These are phyloP conservation scores for Anthracocystis panici-leucophaei DNA, from an alignment of 1,284 basidiomycete genomes.

Conservation along the genomic window DNA sequence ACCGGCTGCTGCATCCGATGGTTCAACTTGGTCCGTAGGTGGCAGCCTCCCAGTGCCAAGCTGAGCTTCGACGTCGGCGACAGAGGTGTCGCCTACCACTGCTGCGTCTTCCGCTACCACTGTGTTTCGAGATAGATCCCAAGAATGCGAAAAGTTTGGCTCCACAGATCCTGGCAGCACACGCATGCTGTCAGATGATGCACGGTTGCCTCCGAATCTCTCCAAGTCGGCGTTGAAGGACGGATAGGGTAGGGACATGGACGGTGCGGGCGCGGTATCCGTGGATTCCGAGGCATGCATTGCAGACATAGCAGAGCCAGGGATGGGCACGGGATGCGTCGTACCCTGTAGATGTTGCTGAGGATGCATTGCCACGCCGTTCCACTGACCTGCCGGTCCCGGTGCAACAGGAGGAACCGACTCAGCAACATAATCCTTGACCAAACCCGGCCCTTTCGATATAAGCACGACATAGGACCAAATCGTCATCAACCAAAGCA, in stretches of 20 bases:
- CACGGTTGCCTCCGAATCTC: slow-evolving; percentile 30
- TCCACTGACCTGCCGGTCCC: background rate
- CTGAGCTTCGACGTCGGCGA: slow-evolving; percentile 15
- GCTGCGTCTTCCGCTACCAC: slow-evolving; percentile 12
- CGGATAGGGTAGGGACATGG: slow-evolving; percentile 25
- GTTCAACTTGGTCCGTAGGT: slow-evolving; percentile 2
- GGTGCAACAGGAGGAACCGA: slow-evolving; percentile 20
- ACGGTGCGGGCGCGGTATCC: background rate
- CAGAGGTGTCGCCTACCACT: slow-evolving; percentile 9
- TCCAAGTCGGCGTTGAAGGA: slow-evolving; percentile 40
- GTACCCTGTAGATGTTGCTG: slow-evolving; percentile 8
- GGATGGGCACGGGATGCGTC: slow-evolving; percentile 25
- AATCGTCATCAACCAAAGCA: slow-evolving; percentile 60
- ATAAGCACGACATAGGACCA: slow-evolving; percentile 63
- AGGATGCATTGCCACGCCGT: background rate
- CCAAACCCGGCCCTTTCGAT: slow-evolving; percentile 57
- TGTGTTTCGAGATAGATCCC: slow-evolving; percentile 7
- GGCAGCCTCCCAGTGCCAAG: background rate
- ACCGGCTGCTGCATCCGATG: slow-evolving; percentile 6
- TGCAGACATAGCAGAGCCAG: background rate
- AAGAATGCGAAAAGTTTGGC: slow-evolving; percentile 22
- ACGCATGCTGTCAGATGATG: slow-evolving; percentile 47
- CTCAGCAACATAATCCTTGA: slow-evolving; percentile 55
- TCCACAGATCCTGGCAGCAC: slow-evolving; percentile 47
- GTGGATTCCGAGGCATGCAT: slow-evolving; percentile 1